Percentiles rank a stretch among this genome's conserved stretches.
These are phyloP conservation scores for Wickerhamomyces bisporus DNA, from an alignment of 805 yeast genomes.

Conservation along the genomic window DNA sequence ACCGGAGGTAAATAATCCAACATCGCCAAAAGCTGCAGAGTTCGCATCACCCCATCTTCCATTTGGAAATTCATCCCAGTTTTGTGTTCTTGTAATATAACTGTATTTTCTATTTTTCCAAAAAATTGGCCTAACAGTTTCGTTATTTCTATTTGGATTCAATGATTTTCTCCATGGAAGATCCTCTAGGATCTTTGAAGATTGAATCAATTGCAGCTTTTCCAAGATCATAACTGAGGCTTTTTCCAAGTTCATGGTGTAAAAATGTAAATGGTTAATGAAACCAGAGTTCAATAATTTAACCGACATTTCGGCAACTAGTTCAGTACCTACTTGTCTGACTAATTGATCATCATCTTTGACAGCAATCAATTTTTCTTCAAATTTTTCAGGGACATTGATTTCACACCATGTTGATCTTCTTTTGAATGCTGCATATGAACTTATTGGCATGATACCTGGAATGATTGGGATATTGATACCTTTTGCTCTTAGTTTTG, in stretches of 20 bases:
- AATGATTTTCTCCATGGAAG: constrained; percentile 92
- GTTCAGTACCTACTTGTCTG: constrained; percentile 76
- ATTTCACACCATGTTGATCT: constrained; percentile 94
- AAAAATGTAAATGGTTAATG: constrained; percentile 86
- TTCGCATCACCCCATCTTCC: constrained; percentile 99
- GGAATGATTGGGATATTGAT: constrained; percentile 87
- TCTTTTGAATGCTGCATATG: constrained; percentile 87
- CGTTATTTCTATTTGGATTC: constrained; percentile 73
- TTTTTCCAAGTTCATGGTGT: constrained; percentile 95
- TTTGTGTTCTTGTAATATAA: constrained; percentile 81
- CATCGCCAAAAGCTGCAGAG: constrained; percentile 94
- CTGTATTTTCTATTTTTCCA: constrained; percentile 94
- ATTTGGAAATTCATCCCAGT: constrained; percentile 98
- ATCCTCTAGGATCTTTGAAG: constrained; percentile 23
- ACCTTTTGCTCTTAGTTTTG: constrained; percentile 61
- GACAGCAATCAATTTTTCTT: constrained; percentile 66
- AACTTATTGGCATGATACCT: constrained; percentile 98
- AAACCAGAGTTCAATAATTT: constrained; percentile 63
- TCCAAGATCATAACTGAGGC: constrained; percentile 87
- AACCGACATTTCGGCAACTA: constrained; percentile 79
- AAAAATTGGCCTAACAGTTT: constrained; percentile 87
- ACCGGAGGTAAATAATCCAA: constrained; percentile 75
- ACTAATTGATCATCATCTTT: constrained; percentile 89
- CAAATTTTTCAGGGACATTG: constrained; percentile 67
- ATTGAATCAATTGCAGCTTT: constrained; percentile 49